Evolutionary conservation across 352 stramenopile species (phyloP), one percentile per base, ranked within the genome.

Genomic region (Stephanocyclus meneghinianus): DNA sequence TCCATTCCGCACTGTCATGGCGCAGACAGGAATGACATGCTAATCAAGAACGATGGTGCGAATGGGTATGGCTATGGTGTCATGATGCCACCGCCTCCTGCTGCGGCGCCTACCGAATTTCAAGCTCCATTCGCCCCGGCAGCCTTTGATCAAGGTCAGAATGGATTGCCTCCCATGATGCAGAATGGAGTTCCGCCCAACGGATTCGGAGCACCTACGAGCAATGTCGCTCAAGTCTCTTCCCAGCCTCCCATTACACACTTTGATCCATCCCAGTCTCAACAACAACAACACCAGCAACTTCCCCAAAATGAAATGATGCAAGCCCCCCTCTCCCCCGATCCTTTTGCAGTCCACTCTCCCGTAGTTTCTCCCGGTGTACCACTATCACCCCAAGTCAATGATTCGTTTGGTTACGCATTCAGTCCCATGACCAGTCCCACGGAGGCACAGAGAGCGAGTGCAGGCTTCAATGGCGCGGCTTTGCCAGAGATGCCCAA

Each of bases 361-460:
- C 30, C 55, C 4, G 55, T 63, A 2, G 26, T 45, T 4, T 63
- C 55, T 21, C 55, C 55, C 1, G 26, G 8, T 21, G 18, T 32
- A 48, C 16, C 16, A 10, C 51, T 70, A 59, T 61, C 13, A 44
- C 1, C 48, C 59, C 30, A 60, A 74, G 8, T 67, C 68, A 40
- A 55, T 42, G 73, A 80, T 75, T 65, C 73, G 1, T 80, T 80
- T 21, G 73, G 73, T 16, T 80, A 78, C 32, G 71, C 71, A 18
- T 71, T 80, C 11, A 69, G 48, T 42, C 73, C 73, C n/a, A 57
- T 75, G 47, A 47, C 65, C 5, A 76, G 64, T 63, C 56, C 72
- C 11, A 63, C 55, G 7, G 55, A 63, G n/a, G 55, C 10, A n/a
- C 55, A 63, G 55, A 63, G 11, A 8, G 55, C 26, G 2, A 55